Evolutionary conservation across 148 eudicot genomes (phyloP), one percentile per base, ranked within the genome.

Genomic region (Vaccinium macrocarpon): DNA sequence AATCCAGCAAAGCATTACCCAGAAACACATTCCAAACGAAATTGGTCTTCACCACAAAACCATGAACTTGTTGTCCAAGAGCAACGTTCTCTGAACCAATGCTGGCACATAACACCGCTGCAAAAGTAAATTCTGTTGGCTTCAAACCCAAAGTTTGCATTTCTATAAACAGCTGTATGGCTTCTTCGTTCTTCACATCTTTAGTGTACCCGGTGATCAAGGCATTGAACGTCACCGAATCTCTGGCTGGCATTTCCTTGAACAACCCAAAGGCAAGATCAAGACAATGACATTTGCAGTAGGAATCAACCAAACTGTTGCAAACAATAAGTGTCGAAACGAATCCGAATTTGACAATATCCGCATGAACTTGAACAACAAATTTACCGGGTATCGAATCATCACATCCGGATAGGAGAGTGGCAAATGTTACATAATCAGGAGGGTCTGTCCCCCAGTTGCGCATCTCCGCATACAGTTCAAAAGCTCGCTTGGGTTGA

Each of bases 91-190:
- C 91, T 42, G 90, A 59, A 78, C 91, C 95, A 84, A 88, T 82
- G 82, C 90, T 82, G 42, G 94, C 91, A 82, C 90, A 87, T 66
- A 93, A 82, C 76, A 95, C 84, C 15, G 94, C 93, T 57, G 98
- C 96, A 85, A 94, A 95, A 71, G 97, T 95, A 78, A 92, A 94
- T 49, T 94, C 95, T 10, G 97, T 90, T 21, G 96, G 95, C 87
- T 76, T 86, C 78, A 91, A 89, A 79, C 92, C 95, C 76, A 72
- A 51, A 85, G 73, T 53, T 80, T 88, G 93, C 97, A 95, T 95
- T 68, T 85, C 88, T 57, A 81, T 66, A 46, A 95, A 95, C 6
- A 94, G 87, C 62, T 79, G 71, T 38, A 91, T 68, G 19, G 94
- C 97, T 70, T 86, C 87, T 84, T 83, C 57, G 81, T 84, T 82